Percentiles rank a stretch among this genome's conserved stretches.
These are phyloP conservation scores for Dipodascopsis tothii DNA, from an alignment of 805 yeast species.

Conservation along the genomic window DNA sequence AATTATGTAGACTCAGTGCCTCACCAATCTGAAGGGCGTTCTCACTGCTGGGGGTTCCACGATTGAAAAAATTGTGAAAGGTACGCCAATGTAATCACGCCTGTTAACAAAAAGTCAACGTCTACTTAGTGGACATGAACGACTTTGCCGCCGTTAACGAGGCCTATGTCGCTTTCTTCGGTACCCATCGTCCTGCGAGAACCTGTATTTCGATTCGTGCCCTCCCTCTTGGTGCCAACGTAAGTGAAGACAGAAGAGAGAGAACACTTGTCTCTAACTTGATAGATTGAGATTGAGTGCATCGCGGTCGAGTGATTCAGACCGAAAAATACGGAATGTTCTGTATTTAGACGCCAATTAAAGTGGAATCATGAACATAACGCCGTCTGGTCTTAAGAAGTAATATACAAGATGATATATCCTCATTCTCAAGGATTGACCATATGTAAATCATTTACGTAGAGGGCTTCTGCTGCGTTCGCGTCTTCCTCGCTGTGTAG, in stretches of 20 bases:
- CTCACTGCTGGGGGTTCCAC: conserved; percentile 80
- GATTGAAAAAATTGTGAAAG: conserved; percentile 72
- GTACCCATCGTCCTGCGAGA: conserved; percentile 84
- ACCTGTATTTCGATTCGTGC: conserved; percentile 93
- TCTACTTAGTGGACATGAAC: conserved; percentile 85
- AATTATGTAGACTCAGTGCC: conserved; percentile 32
- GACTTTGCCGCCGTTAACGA: conserved; percentile 78
- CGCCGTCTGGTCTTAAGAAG: too few species aligned
- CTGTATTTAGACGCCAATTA: too few species aligned
- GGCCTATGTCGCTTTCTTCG: conserved; percentile 71
- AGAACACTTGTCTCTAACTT: not conserved
- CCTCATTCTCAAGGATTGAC: not conserved
- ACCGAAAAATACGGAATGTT: not conserved
- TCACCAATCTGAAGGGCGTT: conserved; percentile 45
- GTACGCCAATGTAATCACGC: conserved; percentile 3
- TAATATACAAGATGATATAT: too few species aligned
- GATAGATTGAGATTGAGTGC: conserved; percentile 74
- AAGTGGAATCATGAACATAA: too few species aligned
- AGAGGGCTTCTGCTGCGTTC: conserved; percentile 20
- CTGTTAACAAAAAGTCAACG: conserved; percentile 42
- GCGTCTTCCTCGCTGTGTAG: conserved; percentile 7
- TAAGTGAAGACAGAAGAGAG: too few species aligned
- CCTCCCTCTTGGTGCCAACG: conserved; percentile 78
- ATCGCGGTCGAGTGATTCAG: conserved; percentile 59
- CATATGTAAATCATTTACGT: not conserved